Evolutionary conservation across 1,284 basidiomycete species (phyloP), one percentile per base, ranked within the genome.

Genomic region (Irpex sp.): DNA sequence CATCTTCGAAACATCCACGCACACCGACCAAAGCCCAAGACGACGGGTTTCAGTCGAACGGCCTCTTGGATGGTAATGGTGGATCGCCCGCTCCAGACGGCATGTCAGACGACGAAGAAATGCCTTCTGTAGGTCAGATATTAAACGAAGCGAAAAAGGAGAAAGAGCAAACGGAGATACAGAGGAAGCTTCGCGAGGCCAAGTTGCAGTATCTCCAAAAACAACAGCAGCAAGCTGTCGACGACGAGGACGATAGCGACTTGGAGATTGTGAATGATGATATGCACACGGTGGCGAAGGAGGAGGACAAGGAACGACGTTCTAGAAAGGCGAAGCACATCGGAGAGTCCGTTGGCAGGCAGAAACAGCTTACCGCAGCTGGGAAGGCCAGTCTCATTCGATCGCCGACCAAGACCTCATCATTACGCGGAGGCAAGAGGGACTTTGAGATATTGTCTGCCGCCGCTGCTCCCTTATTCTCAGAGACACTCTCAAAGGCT

Each of bases 171-270:
- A 45, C 55, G 33, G 63, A 61, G 45, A 61, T 58, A 58, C 54
- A 58, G 53, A 64, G 64, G 60, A 63, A 64, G 28, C 67, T 70
- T 8, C 62, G 58, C 14, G 67, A 71, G 58, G 7, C 63, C 18
- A 77, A 77, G 64, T 59, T 56, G 54, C 66, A 62, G 36, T 63
- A 77, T n/a, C 60, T 71, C 42, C 70, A 73, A 42, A 62, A 68
- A 48, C 78, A 80, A 65, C 66, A 80, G 66, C 66, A 70, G 59
- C 67, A 73, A 45, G 21, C 7, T 21, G 3, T 14, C n/a, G 63
- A 57, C n/a, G 73, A 77, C 16, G 78, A 78, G 36, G 78, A 80
- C n/a, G 83, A 85, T 35, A 84, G 84, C 61, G 86, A 82, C 53
- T 71, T 89, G 35, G 77, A 83, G 63, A 74, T 90, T 18, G 73